Evolutionary conservation across 1,284 basidiomycete species (phyloP), one percentile per base, ranked within the genome.

Genomic region (Microbotryum intermedium): DNA sequence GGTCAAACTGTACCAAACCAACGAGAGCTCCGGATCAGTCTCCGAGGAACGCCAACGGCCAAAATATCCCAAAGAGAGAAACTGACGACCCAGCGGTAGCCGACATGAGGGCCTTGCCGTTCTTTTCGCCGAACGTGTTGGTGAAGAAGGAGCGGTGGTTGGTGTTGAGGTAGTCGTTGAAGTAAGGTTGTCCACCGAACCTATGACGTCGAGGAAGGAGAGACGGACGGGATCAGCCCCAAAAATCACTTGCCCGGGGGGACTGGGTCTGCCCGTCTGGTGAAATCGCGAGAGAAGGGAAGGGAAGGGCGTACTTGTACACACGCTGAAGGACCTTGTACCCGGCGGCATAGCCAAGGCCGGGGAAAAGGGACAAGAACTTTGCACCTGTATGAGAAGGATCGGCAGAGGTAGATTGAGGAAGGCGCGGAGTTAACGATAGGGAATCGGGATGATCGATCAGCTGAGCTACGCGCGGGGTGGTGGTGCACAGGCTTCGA

Each of bases 141-240:
- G 84, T 87, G 77, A 97, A 97, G 78, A 84, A 85, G 74, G 88
- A 79, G 71, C 81, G 83, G 69, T 83, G 71, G 56, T 70, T 67
- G 50, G 64, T 65, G 55, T 53, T 82, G 73, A 98, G 85, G 73
- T 93, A 75, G 77, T 97, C 92, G 76, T 93, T 89, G 77, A 97
- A 95, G 82, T 86, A 97, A 25, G 95, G 94, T 77, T 98, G 94
- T 2, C 94, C 95, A 63, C 95, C 94, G 71, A 97, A 98, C 79
- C 97, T 98, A 67, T 71, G 71, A 6, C 23, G 11, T 23, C 34
- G n/a, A 10, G 7, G 7, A 34, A 2, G 10, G 16, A 34, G 48
- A 6, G 39, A 23, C n/a, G n/a, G n/a, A n/a, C n/a, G 5, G 18
- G 16, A 18, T 10, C 1, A n/a, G 21, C n/a, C 4, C 21, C 23